Evolutionary conservation across 129 eudicot genomes (phyloP), one percentile per base, ranked within the genome.

Genomic region (Logfia minima): DNA sequence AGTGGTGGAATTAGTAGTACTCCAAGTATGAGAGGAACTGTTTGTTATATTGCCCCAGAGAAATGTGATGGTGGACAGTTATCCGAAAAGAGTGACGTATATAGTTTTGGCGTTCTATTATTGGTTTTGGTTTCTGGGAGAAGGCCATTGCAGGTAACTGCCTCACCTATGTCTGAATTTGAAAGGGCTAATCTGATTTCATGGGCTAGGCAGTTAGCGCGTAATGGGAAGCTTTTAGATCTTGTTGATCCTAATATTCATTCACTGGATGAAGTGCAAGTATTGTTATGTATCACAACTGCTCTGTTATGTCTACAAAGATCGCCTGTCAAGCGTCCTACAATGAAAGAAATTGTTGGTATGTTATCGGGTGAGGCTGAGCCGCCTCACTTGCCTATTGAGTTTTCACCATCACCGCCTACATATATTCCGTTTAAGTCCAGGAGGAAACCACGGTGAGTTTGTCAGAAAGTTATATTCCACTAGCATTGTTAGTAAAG

Each of bases 1-100:
- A 93, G 98, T 80, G 96, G 97, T 2, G 97, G 97, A 1, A 83
- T 94, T 64, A 91, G 98, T 71, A 94, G 98, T 35, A 94, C 98
- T 34, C 98, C 98, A 4, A 94, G 98, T 65, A 94, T 94, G 98
- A 86, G 98, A 84, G 98, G 98, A 68, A 94, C 98, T 6, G 97
- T 94, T 52, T 91, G 97, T 64, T 94, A 94, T 72, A 90, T 91
- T 24, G 97, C 98, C 5, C 98, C 98, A 2, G 98, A 94, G 83
- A 91, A 89, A 66, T 91, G 97, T 24, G 93, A 88, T 4, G 97
- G 98, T 2, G 97, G 92, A 6, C 85, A 72, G 64, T 81, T 91
- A 19, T 94, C 98, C 0, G 97, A 89, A 45, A 94, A 91, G 78
- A 89, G 96, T 61, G 98, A 93, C 56, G 95, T 93, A 4, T 93